phyloP scores from a whole-genome alignment of 768 basidiomycete species.

The Coprinopsis marcescibilis region DNA sequence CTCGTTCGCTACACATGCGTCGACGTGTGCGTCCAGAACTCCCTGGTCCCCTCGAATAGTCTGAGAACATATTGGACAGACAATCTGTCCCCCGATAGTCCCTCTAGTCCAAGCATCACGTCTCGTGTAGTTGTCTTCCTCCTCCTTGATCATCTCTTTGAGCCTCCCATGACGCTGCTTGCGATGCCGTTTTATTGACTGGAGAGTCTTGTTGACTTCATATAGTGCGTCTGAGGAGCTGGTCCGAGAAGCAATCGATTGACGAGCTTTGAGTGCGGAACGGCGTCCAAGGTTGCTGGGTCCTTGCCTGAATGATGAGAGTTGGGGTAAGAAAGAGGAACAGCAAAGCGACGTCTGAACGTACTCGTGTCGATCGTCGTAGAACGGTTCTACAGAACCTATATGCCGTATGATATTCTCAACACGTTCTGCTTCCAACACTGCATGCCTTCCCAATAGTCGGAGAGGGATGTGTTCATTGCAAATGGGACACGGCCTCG shows the following conservation, averaged over 20 bases:
- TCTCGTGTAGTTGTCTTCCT: constrained; percentile 37
- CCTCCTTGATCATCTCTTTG: constrained; percentile 61
- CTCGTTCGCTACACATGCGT: constrained; percentile 66
- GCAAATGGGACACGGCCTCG: constrained; percentile 70
- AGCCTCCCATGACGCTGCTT: constrained; percentile 64
- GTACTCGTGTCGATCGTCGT: constrained; percentile 35
- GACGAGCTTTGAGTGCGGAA: constrained; percentile 35
- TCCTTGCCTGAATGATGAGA: constrained; percentile 22
- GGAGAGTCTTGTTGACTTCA: constrained; percentile 49
- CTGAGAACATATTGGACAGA: constrained; percentile 68
- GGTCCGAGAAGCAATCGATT: constrained; percentile 26
- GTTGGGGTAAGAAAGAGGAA: neutral
- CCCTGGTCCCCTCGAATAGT: constrained; percentile 61
- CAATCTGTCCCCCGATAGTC: constrained; percentile 33
- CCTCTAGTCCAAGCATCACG: constrained; percentile 25
- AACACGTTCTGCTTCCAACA: constrained; percentile 63
- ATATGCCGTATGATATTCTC: constrained; percentile 60
- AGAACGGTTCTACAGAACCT: constrained; percentile 52
- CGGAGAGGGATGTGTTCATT: constrained; percentile 67
- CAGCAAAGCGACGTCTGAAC: constrained; percentile 15
- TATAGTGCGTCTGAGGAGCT: constrained; percentile 24
- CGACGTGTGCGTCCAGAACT: constrained; percentile 75
- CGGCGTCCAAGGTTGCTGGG: constrained; percentile 32
- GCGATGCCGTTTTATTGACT: constrained; percentile 60
- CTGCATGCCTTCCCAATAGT: constrained; percentile 57